Evolutionary conservation across 225 moss, liverwort and hornwort species (phyloP), one percentile per base, ranked within the genome.

Genomic region (Asterella californica): DNA sequence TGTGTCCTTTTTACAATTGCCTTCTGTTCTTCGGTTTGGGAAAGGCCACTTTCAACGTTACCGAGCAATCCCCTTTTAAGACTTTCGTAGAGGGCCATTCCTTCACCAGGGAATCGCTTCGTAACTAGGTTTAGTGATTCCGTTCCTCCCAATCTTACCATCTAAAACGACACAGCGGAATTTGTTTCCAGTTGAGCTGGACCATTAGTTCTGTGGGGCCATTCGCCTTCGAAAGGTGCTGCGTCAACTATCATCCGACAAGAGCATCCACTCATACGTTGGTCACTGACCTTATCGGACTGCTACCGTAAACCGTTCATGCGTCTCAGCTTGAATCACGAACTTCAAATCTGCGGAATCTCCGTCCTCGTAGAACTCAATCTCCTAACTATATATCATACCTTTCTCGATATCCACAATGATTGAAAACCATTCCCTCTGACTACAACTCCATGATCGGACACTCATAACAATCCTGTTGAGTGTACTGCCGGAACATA

Each of bases 401-500:
- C 93, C 96, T 74, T 85, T 91, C 86, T 96, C 96, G 33, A 96
- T 85, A 42, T 94, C 96, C 9, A n/a, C n/a, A 96, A 85, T 90
- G 4, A 96, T 54, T 18, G 83, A 82, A 22, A 83, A 53, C 36
- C 94, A 94, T 80, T 89, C 89, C 62, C 96, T 94, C 94, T 91
- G 94, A 72, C n/a, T n/a, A n/a, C n/a, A 94, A 94, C 87, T 94
- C 94, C 79, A 96, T 82, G 76, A 94, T 94, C 37, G 93, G 93
- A 48, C 96, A 96, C 78, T 96, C 94, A 33, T 96, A 87, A 66
- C 96, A 96, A 21, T 92, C 94, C 84, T 92, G n/a, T n/a, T n/a
- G n/a, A n/a, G n/a, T 94, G 70, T 91, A 96, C 69, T 96, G 96
- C 81, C 94, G 96, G 83, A 92, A 96, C 93, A 96, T 96, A 27